Evolutionary conservation across 2,329 filamentous ascomycete species (phyloP), one percentile per base, ranked within the genome.

Genomic region (Curvularia spicifera): DNA sequence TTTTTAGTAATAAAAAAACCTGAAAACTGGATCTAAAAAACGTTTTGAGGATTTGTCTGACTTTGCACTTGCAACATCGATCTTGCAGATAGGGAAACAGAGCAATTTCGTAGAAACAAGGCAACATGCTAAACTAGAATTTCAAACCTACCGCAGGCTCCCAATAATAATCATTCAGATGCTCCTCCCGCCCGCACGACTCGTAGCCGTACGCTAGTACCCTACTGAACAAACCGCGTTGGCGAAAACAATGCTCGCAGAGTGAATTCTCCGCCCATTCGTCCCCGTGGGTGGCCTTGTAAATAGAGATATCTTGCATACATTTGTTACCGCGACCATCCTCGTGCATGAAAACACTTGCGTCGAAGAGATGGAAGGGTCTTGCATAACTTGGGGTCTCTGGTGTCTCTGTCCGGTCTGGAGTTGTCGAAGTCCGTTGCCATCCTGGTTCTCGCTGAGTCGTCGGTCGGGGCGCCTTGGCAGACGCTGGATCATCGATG

Each of bases 131-230:
- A 4, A 45, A 6, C 46, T 55, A 55, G 53, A 33, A 55, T 15
- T 28, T 37, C 5, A 39, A 46, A 15, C 40, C 26, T 7, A 48
- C 12, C 13, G 46, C 29, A 44, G 44, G 29, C 46, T 74, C 67
- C 72, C 70, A 76, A 35, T 71, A 73, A 49, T 72, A 67, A 18
- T 67, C 67, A n/a, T 72, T 59, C 40, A 76, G 55, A 24, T 60
- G 53, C 22, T 72, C 65, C 7, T 65, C 59, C 9, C 60, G 49
- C 39, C 68, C 70, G 54, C 73, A 76, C 46, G 60, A 47, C 62
- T 71, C 70, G 52, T 69, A 76, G 43, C 68, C 71, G 46, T 69
- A 48, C 46, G 49, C 47, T 8, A 62, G 48, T 1, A 75, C 59
- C 4, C 61, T 62, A 33, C 65, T 59, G 56, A 73, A 74, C 20